A percentile compares a stretch with the other conserved stretches of the same genome.
Evolutionary conservation across 129 eudicot genomes (phyloP).

Genomic region (Centaurea solstitialis): DNA sequence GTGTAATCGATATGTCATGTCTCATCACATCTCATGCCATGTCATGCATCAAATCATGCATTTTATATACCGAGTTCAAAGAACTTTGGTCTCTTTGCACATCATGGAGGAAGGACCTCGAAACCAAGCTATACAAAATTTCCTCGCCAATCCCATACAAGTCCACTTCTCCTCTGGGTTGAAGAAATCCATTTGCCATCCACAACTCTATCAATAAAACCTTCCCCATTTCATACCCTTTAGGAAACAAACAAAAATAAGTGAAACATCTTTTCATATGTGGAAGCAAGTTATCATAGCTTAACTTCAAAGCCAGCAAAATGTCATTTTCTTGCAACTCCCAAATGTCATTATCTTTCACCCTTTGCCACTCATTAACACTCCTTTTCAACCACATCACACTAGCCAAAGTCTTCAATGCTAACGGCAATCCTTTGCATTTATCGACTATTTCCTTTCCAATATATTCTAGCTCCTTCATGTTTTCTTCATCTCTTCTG

Average conservation of each 20-base stretch:
- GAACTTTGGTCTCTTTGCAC: background rate
- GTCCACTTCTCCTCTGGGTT: constrained; percentile 44
- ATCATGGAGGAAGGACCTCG: constrained; percentile 36
- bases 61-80: constrained; percentile 19
- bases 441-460: constrained; percentile 37
- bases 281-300: constrained; percentile 42
- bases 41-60: constrained; percentile 50
- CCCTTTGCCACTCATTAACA: background rate
- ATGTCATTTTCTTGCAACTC: constrained; percentile 27
- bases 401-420: constrained; percentile 33
- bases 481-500: background rate
- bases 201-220: background rate
- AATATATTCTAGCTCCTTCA: constrained; percentile 29
- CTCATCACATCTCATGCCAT: constrained; percentile 20
- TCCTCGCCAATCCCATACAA: constrained; percentile 34
- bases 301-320: constrained; percentile 15
- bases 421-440: constrained; percentile 43
- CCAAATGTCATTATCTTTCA: constrained; percentile 33
- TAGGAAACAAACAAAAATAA: constrained; percentile 20
- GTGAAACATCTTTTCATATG: constrained; percentile 40
- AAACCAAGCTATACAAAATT: constrained; percentile 21
- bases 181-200: constrained; percentile 10
- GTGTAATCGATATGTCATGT: background rate
- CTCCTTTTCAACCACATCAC: constrained; percentile 25
- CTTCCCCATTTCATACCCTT: background rate